Evolutionary conservation across 2,329 filamentous ascomycete genomes (phyloP), one percentile per base, ranked within the genome.

Genomic region (Ophiostoma novo-ulmi): DNA sequence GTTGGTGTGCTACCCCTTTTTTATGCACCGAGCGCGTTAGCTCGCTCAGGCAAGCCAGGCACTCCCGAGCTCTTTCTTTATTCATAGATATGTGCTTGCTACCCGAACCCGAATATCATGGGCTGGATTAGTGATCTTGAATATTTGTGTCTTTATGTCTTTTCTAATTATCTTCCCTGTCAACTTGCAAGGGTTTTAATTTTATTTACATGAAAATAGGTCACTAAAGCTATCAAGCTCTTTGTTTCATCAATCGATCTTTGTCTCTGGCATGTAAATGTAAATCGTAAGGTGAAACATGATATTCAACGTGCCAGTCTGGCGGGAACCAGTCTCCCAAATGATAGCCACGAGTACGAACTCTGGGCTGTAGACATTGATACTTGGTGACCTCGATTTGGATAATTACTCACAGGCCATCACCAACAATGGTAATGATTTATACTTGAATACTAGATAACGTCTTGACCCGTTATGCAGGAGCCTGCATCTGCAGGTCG

Each of bases 1-100:
- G 58, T 63, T 35, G 52, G 61, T 39, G 63, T 39, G 36, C 35
- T 65, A 39, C 63, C 63, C 63, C 63, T 65, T 65, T 65, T 65
- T 65, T 36, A 39, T 39, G 63, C 63, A 65, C 63, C 20, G n/a
- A 41, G 20, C 6, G 63, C 35, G 36, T 65, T 65, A 65, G 63
- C 5, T 22, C 17, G 36, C 48, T 44, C 39, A 61, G 22, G 55
- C 22, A 61, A 11, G 31, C 31, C 63, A 36, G 36, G 22, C 14
- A 35, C 14, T 63, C n/a, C 52, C 14, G 58, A 63, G 20, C 44
- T 17, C n/a, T 48, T n/a, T 17, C n/a, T 48, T n/a, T 48, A 7
- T 7, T 48, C n/a, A 13, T 48, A 7, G 17, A 48, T 20, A 20
- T 17, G n/a, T n/a, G 44, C 17, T 5, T 48, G 44, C 44, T 48